Conservation (phyloP, 2,329 filamentous ascomycete species). For the Talaromyces albobiverticillius region DNA sequence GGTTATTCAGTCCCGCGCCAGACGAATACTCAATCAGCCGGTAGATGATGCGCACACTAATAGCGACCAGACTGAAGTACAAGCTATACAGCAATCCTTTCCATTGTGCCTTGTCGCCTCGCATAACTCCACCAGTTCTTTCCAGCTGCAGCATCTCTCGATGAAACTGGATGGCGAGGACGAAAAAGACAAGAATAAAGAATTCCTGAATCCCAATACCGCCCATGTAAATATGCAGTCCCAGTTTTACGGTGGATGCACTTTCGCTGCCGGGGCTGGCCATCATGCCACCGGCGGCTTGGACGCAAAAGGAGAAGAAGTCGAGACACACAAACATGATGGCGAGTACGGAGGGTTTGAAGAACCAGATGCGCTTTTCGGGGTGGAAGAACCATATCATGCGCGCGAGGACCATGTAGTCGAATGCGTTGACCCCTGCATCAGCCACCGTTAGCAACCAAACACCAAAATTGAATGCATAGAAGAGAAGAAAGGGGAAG, state of each 20-base stretch:
- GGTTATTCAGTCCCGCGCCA: conserved; percentile 25
- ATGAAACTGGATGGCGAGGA: conserved; percentile 52
- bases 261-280: neutral
- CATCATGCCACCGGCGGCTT: conserved; percentile 26
- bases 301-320: conserved; percentile 21
- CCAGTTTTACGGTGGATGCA: conserved; percentile 16
- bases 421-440: conserved; percentile 45
- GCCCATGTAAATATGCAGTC: conserved; percentile 27
- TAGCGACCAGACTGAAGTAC: conserved; percentile 50
- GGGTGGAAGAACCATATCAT: conserved; percentile 47
- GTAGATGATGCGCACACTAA: conserved; percentile 56
- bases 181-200: conserved; percentile 50
- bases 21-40: conserved; percentile 60
- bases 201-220: conserved; percentile 51
- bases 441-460: neutral
- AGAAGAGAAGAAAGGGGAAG: neutral
- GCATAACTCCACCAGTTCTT: neutral
- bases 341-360: conserved; percentile 38
- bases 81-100: conserved; percentile 45
- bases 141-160: conserved; percentile 27
- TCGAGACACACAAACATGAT: conserved; percentile 43
- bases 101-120: conserved; percentile 1
- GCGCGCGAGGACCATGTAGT: conserved; percentile 47
- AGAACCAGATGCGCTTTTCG: conserved; percentile 33
- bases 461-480: no score